Conservation (phyloP, 306 rosid species). For the Mimosa bimucronata region DNA sequence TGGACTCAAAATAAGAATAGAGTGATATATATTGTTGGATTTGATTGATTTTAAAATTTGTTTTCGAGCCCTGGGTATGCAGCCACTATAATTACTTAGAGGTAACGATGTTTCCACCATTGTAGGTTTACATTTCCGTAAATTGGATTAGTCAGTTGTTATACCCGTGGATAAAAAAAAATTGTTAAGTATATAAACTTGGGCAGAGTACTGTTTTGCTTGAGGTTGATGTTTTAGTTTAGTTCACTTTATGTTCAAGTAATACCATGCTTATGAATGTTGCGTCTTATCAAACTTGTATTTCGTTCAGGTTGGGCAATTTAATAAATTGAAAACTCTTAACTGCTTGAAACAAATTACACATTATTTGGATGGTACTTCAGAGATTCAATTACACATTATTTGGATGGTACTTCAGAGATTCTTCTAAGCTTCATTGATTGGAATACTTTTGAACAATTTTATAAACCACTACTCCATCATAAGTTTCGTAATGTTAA, state of each 20-base stretch:
- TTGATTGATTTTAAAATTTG: too few relatives aligned
- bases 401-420: neutral
- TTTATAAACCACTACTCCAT: too few relatives aligned
- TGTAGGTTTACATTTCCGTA: too few relatives aligned
- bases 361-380: neutral
- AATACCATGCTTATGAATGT: neutral
- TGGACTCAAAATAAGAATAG: too few relatives aligned
- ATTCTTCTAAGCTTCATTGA: neutral
- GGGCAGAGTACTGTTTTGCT: neutral
- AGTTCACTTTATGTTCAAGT: neutral
- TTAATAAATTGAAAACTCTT: neutral
- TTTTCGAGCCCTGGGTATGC: too few relatives aligned
- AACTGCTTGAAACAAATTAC: neutral
- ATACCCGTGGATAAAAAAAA: too few relatives aligned
- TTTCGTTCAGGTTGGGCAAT: neutral
- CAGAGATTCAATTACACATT: neutral
- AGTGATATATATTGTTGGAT: too few relatives aligned
- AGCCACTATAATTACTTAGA: too few relatives aligned
- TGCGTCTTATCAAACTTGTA: neutral
- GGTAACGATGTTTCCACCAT: too few relatives aligned
- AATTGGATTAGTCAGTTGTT: too few relatives aligned
- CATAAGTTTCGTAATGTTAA: too few relatives aligned
- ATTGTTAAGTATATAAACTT: neutral
- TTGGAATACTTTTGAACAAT: neutral
- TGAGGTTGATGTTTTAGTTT: neutral